Conservation (phyloP, 2,329 filamentous ascomycete genomes). For the Lasiodiplodia sp. region DNA sequence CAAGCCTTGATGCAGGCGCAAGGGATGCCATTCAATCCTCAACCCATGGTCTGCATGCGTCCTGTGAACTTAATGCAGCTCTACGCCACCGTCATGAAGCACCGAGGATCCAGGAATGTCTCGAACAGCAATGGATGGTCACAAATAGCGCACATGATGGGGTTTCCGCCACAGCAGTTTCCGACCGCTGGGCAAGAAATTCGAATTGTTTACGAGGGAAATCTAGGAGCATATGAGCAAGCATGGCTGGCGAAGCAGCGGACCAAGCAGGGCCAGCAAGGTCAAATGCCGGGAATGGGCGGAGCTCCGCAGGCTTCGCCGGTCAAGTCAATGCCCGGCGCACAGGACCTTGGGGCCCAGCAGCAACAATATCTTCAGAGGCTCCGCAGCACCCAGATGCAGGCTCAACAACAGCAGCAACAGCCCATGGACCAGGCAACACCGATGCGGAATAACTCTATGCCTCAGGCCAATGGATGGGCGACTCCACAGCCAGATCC, state of each 20-base stretch:
- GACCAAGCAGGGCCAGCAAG: conserved; percentile 43
- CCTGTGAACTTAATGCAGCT: conserved; percentile 77
- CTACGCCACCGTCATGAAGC: conserved; percentile 78
- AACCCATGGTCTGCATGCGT: conserved; percentile 76
- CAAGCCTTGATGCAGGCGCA: conserved; percentile 78
- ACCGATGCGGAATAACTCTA: conserved; percentile 27
- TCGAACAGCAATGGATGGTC: conserved; percentile 76
- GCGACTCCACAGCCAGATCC: conserved; percentile 53
- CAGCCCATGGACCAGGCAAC: conserved; percentile 24
- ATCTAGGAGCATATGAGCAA: conserved; percentile 79
- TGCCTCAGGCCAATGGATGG: conserved; percentile 49
- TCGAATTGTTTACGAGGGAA: conserved; percentile 75
- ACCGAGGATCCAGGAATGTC: conserved; percentile 78
- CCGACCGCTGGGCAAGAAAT: conserved; percentile 74
- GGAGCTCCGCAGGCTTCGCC: conserved; percentile 43
- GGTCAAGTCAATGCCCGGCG: conserved; percentile 41
- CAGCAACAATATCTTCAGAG: conserved; percentile 37
- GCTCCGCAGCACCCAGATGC: conserved; percentile 21
- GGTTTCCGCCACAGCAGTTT: conserved; percentile 51
- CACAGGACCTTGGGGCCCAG: conserved; percentile 59
- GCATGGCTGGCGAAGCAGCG: conserved; percentile 65
- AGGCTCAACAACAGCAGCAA: conserved; percentile 17
- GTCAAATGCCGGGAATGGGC: conserved; percentile 48
- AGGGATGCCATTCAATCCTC: conserved; percentile 75
- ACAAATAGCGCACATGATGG: conserved; percentile 66